Base-by-base conservation (phyloP, 257 asterid genomes). In the Petunia axillaris region DNA sequence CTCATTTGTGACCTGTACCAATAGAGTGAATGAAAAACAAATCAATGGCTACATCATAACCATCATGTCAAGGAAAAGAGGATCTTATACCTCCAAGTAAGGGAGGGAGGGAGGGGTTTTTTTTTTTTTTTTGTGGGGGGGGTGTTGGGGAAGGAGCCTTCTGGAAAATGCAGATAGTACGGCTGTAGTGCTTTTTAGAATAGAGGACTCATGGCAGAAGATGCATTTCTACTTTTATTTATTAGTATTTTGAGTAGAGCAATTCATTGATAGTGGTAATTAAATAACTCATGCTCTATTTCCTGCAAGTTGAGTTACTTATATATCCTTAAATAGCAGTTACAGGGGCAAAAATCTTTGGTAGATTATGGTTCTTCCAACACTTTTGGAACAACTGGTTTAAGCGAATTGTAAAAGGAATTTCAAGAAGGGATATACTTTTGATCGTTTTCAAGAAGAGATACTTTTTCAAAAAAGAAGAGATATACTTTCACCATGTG, bases 1-100 rank as follows among this genome's bases (percentile, higher is more conserved):
- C 64, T 78, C 81, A 83, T 87, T 93, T 83, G 84, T 84, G 74
- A 75, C 89, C 98, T 95, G 67, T 88, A 89, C 75, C 64, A 78
- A 83, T 36, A 68, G 76, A 81, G 81, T 9, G 50, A 48, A 85
- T 68, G 58, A 68, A 68, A 7, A 75, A 52, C 57, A 52, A 8
- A 15, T 10, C 57, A 52, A 52, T 52, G 57, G 4, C 57, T 52
- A 52, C 14, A 52, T 52, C 57, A 52, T 15, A 52, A 10, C 15
- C 57, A 52, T 52, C 15, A 15, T 54, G 10, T 46, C 44, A 41
- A 46, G 16, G 76, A 44, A 70, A 5, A 38, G 1, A 63, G 15
- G 48, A 37, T 60, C 66, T 60, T 25, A 60, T 10, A 35, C 40
- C 66, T 25, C 40, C 40, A 10, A 7, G 4, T 25, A 14, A 35